A percentile compares a stretch with the other conserved stretches of the same genome.
These are phyloP conservation scores for Fusarium sp. DNA, from an alignment of 2,329 filamentous ascomycete species.

Conservation along the genomic window DNA sequence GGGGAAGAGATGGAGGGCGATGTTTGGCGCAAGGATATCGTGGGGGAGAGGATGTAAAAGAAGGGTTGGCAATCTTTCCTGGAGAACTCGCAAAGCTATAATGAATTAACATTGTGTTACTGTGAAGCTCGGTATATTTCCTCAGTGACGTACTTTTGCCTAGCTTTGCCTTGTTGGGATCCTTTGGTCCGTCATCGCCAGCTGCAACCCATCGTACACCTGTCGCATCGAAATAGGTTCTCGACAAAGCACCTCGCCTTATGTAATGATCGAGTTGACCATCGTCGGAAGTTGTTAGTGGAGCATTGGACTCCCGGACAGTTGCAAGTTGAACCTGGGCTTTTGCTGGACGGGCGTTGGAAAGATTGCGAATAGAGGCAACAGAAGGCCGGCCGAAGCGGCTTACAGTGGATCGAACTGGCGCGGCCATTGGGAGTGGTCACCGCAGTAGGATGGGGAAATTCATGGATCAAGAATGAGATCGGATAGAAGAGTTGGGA, in stretches of 20 bases:
- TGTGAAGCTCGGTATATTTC: not conserved
- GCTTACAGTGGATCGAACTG: slow-evolving; percentile 47
- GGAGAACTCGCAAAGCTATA: slow-evolving; percentile 71
- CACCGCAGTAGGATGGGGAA: slow-evolving; percentile 39
- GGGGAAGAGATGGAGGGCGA: slow-evolving; percentile 77
- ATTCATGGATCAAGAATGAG: slow-evolving; percentile 38
- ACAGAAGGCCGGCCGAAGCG: slow-evolving; percentile 41
- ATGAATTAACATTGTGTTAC: not conserved
- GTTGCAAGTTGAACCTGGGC: slow-evolving; percentile 47
- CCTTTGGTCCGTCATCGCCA: slow-evolving; percentile 54
- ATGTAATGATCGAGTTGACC: slow-evolving; percentile 13
- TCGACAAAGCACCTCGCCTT: slow-evolving; percentile 36
- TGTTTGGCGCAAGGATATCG: slow-evolving; percentile 80
- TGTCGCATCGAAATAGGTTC: slow-evolving; percentile 51
- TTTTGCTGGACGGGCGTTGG: slow-evolving; percentile 48
- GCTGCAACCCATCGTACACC: slow-evolving; percentile 45
- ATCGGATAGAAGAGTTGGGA: not conserved
- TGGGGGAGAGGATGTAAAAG: slow-evolving; percentile 76
- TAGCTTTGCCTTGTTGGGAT: slow-evolving; percentile 71
- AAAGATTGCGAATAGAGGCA: slow-evolving; percentile 45
- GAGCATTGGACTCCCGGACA: slow-evolving; percentile 15
- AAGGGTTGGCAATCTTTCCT: slow-evolving; percentile 74
- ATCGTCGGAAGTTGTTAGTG: slow-evolving; percentile 12
- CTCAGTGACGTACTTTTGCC: slow-evolving; percentile 65
- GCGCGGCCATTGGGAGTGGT: slow-evolving; percentile 52